phyloP scores from a whole-genome alignment of 306 rosid species.

The Malus fusca region DNA sequence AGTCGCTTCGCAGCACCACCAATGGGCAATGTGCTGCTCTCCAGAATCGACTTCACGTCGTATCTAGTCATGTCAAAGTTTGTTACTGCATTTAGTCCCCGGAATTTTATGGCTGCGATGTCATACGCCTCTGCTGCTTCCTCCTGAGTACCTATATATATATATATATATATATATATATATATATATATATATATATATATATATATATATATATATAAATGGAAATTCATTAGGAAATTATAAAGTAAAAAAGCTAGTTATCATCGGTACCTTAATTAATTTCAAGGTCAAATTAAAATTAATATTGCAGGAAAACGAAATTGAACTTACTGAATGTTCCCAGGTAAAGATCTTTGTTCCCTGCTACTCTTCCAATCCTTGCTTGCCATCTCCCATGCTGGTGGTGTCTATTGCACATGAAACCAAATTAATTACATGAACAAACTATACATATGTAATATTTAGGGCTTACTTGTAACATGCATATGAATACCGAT shows the following conservation, averaged over 20 bases:
- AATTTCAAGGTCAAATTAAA: neutral
- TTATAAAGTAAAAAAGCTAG: too few relatives aligned
- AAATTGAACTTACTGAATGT: constrained; percentile 65
- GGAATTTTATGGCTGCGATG: constrained; percentile 83
- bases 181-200: too few relatives aligned
- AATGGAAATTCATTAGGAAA: too few relatives aligned
- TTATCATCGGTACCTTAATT: neutral
- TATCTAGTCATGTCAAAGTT: constrained; percentile 90
- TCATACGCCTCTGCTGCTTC: constrained; percentile 98
- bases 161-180: too few relatives aligned
- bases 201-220: neutral
- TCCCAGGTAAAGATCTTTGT: constrained; percentile 86
- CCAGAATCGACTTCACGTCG: constrained; percentile 76
- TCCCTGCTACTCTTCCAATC: constrained; percentile 93
- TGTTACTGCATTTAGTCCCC: constrained; percentile 90
- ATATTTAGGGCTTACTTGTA: neutral
- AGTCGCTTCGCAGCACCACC: constrained; percentile 76
- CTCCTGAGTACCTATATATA: constrained; percentile 68
- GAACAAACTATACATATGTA: neutral
- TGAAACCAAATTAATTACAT: neutral
- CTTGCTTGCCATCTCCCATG: constrained; percentile 98
- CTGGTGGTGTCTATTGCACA: constrained; percentile 68
- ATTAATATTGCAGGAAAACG: neutral
- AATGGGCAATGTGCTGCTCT: constrained; percentile 67
- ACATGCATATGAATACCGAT: neutral